Evolutionary conservation across 805 yeast species (phyloP), one percentile per base, ranked within the genome.

Genomic region (Lachancea quebecensis): DNA sequence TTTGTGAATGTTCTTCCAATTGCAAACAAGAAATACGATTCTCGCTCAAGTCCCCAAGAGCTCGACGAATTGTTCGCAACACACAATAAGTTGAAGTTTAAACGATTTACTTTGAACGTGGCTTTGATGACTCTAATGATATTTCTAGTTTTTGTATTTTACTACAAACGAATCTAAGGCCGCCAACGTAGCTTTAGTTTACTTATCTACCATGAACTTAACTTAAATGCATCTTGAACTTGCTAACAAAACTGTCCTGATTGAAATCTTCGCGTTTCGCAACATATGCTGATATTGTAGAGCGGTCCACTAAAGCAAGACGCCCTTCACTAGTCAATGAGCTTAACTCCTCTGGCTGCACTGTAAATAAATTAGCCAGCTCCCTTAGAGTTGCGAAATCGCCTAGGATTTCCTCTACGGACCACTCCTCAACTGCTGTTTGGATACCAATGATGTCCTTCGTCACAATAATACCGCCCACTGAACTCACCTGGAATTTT

Each of bases 301-400:
- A 72, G 9, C 81, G 80, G 57, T 79, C 81, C 59, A 87, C 71
- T 46, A 72, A 73, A 1, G 82, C 79, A 50, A 89, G 69, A 54
- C 81, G 87, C 1, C 95, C 93, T 57, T 88, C 96, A 35, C 81
- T 79, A 2, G 88, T 79, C 57, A 89, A 71, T 1, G 95, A 85
- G 50, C 80, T 80, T 44, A 89, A 68, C 54, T 86, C 73, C 46
- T 85, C 85, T 1, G 91, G 84, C 58, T 85, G 93, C 14, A 87
- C 95, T 0, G 95, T 82, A 62, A 82, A 90, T 48, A 90, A 68
- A 56, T 86, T 87, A 29, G 91, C 88, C 49, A 90, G 75, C 53
- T 89, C 96, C 59, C 88, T 77, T 50, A 90, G 67, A 10, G 87
- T 73, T 41, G 78, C 79, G 66, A 85, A 82, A 46, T 75, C 74